Evolutionary conservation across 306 rosid species (phyloP).

Genomic region (Ziziphus jujuba): DNA sequence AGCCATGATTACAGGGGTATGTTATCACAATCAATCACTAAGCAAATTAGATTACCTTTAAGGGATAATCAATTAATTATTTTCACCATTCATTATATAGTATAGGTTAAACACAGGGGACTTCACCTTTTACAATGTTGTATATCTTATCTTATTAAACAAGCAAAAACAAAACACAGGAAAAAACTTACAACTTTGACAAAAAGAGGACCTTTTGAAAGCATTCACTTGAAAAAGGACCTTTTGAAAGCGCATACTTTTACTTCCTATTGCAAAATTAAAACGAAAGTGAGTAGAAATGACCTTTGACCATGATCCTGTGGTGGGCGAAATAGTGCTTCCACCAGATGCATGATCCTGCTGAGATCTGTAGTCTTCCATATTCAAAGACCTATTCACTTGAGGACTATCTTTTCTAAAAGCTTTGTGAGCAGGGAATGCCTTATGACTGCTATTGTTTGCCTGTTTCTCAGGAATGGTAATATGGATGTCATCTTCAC

Average conservation of each 20-base stretch:
- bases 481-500: slow-evolving; percentile 34
- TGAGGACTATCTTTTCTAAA: slow-evolving; percentile 22
- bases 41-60: too few relatives aligned
- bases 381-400: slow-evolving; percentile 21
- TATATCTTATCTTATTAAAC: background rate
- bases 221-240: too few relatives aligned
- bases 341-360: slow-evolving; percentile 35
- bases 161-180: background rate
- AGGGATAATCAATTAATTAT: too few relatives aligned
- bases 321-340: slow-evolving; percentile 21
- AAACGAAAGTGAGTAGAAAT: slow-evolving; percentile 3
- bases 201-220: background rate
- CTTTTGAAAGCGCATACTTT: too few relatives aligned
- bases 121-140: too few relatives aligned
- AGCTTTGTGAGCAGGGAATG: slow-evolving; percentile 24
- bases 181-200: background rate
- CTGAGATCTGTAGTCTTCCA: slow-evolving; percentile 27
- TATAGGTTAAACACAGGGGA: too few relatives aligned
- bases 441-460: slow-evolving; percentile 31
- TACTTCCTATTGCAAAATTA: background rate
- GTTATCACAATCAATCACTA: too few relatives aligned
- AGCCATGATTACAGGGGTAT: too few relatives aligned
- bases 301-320: slow-evolving; percentile 50
- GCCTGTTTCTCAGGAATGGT: slow-evolving; percentile 33
- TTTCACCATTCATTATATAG: too few relatives aligned